Evolutionary conservation across 225 moss, liverwort and hornwort species (phyloP), one percentile per base, ranked within the genome.

Genomic region (Lunularia cruciata): DNA sequence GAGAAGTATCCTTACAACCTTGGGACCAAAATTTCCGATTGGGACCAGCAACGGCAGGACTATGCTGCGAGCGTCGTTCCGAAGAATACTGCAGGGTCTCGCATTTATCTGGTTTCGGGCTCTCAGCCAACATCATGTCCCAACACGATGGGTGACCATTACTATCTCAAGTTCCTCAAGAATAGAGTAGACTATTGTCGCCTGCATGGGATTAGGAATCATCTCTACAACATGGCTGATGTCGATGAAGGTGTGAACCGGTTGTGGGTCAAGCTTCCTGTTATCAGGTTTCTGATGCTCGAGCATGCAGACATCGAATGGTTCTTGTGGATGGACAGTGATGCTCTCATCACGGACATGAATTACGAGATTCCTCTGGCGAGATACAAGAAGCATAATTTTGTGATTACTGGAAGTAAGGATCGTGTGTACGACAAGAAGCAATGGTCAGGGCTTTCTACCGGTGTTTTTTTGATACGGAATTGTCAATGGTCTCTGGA

Each of bases 401-500:
- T 78, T 38, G 66, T 78, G 49, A 43, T 73, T 15, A 67, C 53
- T 31, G 78, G 78, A 37, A 68, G 22, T 25, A 47, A 54, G 33
- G 73, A 78, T 26, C 40, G 39, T 31, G 68, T 78, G 9, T 73
- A 69, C 42, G 66, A 63, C 28, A 72, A 59, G 67, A 78, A 67
- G 61, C 59, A 67, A 35, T 73, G 73, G 70, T 26, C 53, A 16
- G 78, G 73, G 18, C 69, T 78, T 6, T 61, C 73, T 33, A 72
- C 78, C 0, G 91, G 85, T 12, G 81, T 88, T 13, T 71, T 86
- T 52, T 81, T 91, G n/a, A 83, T 88, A 65, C 83, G 91, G 9
- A 88, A 88, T 69, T 91, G 91, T 57, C 88, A 88, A 33, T 88
- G 91, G 91, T 91, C 91, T 1, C 61, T 88, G 14, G 88, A 86